A percentile compares a stretch with the other conserved stretches of the same genome.
These are phyloP conservation scores for Cryptococcus sp. DNA, from an alignment of 1,284 basidiomycete genomes.

Conservation along the genomic window DNA sequence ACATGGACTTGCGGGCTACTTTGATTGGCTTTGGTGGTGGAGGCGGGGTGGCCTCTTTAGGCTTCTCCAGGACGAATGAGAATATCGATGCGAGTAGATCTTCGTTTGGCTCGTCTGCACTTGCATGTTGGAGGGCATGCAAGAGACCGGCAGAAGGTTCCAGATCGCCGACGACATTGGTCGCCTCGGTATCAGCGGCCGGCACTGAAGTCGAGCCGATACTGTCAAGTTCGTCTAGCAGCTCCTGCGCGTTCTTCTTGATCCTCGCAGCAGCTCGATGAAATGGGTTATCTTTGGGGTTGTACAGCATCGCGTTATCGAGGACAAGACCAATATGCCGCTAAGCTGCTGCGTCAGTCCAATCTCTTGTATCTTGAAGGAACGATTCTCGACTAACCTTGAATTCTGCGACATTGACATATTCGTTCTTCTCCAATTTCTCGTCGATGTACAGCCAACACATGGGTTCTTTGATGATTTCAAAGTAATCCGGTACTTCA, in stretches of 20 bases:
- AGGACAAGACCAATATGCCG: constrained; percentile 79
- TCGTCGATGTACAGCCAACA: constrained; percentile 79
- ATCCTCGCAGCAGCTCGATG: constrained; percentile 74
- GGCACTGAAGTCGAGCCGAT: constrained; percentile 24
- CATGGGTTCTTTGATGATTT: constrained; percentile 85
- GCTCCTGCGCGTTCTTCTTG: constrained; percentile 61
- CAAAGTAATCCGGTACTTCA: constrained; percentile 90
- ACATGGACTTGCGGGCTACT: constrained; percentile 38
- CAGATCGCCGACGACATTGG: constrained; percentile 60
- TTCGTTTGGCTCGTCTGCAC: constrained; percentile 41
- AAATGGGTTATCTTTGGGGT: constrained; percentile 71
- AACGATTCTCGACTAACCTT: constrained; percentile 58
- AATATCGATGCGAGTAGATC: constrained; percentile 70
- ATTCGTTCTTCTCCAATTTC: constrained; percentile 76
- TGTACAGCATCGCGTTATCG: constrained; percentile 85
- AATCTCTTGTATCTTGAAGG: constrained; percentile 2
- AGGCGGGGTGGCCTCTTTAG: constrained; percentile 62
- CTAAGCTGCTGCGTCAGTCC: constrained; percentile 53
- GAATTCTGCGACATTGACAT: constrained; percentile 74
- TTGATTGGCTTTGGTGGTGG: constrained; percentile 50
- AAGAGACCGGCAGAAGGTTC: constrained; percentile 63
- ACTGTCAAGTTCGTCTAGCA: constrained; percentile 64
- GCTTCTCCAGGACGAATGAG: constrained; percentile 63
- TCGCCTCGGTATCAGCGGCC: background rate
- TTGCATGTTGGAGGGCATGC: constrained; percentile 22